Conservation (phyloP, 345 rosid species). For the Cardamine occulta region DNA sequence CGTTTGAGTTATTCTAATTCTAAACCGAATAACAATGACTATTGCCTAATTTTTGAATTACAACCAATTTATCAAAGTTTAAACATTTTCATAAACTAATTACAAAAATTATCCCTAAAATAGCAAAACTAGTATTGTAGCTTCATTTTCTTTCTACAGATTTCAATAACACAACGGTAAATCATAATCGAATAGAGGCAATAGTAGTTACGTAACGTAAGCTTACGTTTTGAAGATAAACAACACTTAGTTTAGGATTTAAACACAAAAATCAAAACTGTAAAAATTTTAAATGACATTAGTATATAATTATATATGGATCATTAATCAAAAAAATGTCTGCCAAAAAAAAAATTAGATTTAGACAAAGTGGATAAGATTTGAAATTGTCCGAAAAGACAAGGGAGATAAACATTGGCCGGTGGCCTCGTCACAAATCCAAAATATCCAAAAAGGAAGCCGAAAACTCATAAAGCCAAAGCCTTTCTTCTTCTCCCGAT, state of each 20-base stretch:
- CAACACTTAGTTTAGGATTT: not conserved
- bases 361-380: constrained; percentile 27
- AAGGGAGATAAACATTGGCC: constrained; percentile 44
- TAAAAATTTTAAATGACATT: too few relatives aligned
- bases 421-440: constrained; percentile 45
- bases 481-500: constrained; percentile 25
- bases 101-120: too few relatives aligned
- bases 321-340: not conserved
- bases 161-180: not conserved
- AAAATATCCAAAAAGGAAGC: constrained; percentile 19
- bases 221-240: not conserved
- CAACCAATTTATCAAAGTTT: not conserved
- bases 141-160: not conserved
- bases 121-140: too few relatives aligned
- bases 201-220: not conserved
- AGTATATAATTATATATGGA: not conserved
- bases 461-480: constrained; percentile 29
- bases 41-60: not conserved
- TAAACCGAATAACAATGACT: not conserved
- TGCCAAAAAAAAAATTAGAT: too few relatives aligned
- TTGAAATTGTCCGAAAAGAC: constrained; percentile 5
- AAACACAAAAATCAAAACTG: too few relatives aligned
- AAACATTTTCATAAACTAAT: not conserved
- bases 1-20: not conserved
- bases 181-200: not conserved